Conservation (phyloP, 345 rosid genomes). For the Acer negundo region DNA sequence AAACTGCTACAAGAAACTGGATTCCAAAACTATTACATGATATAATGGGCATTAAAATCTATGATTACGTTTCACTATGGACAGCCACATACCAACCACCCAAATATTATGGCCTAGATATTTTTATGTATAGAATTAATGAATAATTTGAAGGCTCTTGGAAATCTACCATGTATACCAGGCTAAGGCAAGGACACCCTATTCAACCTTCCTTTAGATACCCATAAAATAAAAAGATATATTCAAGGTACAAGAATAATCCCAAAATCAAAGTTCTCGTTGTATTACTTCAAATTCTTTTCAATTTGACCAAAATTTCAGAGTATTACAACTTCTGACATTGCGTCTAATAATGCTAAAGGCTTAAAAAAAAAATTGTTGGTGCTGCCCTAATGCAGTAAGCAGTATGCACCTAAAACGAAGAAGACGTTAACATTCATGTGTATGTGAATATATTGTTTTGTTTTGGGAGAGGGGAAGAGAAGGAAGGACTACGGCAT, state of each 20-base stretch:
- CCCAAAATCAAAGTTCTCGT: background rate
- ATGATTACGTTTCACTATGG: background rate
- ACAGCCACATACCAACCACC: background rate
- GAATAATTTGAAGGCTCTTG: background rate
- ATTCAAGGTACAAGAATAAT: background rate
- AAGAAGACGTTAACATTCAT: background rate
- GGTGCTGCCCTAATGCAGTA: background rate
- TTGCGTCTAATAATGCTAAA: background rate
- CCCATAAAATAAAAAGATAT: background rate
- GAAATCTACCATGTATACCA: background rate
- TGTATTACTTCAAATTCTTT: background rate
- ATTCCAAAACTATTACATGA: background rate
- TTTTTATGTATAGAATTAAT: conserved; percentile 2
- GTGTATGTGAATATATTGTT: background rate
- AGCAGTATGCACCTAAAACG: background rate
- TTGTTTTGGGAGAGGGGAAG: background rate
- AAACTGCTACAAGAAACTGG: background rate
- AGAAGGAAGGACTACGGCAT: background rate
- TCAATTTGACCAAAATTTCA: background rate
- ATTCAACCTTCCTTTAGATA: background rate
- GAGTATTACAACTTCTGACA: background rate
- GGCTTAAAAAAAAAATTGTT: background rate
- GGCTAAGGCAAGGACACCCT: background rate
- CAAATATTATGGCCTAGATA: background rate
- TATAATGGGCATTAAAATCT: background rate